Base-by-base conservation (phyloP, 208 protist genomes). In the Porcisia deanei region DNA sequence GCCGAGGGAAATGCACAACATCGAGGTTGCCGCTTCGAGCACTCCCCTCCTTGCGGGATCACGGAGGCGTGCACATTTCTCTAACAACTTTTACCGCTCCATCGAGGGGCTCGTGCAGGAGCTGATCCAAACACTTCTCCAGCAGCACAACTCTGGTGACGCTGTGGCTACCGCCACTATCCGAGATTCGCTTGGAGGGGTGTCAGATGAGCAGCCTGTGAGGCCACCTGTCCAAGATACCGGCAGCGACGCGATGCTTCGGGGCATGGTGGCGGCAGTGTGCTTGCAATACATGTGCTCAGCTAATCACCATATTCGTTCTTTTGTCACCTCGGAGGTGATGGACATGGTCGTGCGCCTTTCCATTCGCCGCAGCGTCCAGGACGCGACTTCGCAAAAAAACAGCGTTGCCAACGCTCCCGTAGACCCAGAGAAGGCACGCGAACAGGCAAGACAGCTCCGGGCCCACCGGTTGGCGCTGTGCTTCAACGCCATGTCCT, bases 241-340 rank as follows among this genome's bases (percentile, higher is more conserved):
- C 59, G 34, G 10, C 43, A 61, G 66, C 55, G 73, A 77, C 41
- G 63, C 55, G 74, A 79, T 80, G 43, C 61, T 73, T 64, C 71
- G 68, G 18, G 77, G 70, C 10, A 72, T 75, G 76, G 75, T 85
- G 61, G 89, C 91, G 10, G 85, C 88, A 41, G 69, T 83, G 18
- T 96, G 92, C 76, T 57, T 96, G 52, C 88, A 92, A 73, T 82
- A 87, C 71, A 76, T 96, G 47, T 94, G 88, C 79, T 78, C 85
- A 41, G 86, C 79, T 12, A 89, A 92, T 69, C 65, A 87, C 10
- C 79, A 87, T 73, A 55, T 96, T 18, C 84, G 88, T 75, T 81
- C 84, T 58, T 94, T 94, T 77, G 84, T 82, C 53, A 78, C 88
- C 41, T 94, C 92, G 18, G 92, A 91, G 73, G 84, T 94, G 65